Conservation (phyloP, 306 rosid genomes). For the Pyrus bretschneideri region DNA sequence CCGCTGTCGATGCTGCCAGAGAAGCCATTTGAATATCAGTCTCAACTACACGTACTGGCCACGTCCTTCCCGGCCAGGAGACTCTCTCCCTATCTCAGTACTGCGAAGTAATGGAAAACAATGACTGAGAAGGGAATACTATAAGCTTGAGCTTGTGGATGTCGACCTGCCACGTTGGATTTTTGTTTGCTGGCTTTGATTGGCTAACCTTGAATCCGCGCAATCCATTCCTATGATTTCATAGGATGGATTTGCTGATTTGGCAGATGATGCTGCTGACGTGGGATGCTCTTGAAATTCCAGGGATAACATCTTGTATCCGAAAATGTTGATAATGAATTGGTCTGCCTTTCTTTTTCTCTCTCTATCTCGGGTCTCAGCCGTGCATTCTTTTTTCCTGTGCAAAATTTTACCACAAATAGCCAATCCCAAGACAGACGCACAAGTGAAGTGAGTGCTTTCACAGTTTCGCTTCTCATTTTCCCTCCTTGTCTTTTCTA, state of each 20-base stretch:
- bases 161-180: conserved; percentile 70
- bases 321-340: not conserved
- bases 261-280: conserved; percentile 53
- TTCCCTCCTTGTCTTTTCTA: not conserved
- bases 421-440: not conserved
- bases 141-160: conserved; percentile 72
- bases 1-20: conserved; percentile 60
- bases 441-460: not conserved
- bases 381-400: not conserved
- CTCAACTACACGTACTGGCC: not conserved
- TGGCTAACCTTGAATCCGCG: conserved; percentile 39
- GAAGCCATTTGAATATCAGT: conserved; percentile 49
- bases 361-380: not conserved
- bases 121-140: conserved; percentile 17
- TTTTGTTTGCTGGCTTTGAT: conserved; percentile 30
- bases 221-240: conserved; percentile 56
- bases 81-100: not conserved
- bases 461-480: not conserved
- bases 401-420: not conserved
- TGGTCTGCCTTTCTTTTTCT: not conserved
- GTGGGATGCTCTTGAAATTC: conserved; percentile 26
- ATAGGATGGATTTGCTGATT: conserved; percentile 45
- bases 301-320: conserved; percentile 72
- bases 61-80: not conserved
- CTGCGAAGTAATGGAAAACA: not conserved